These are phyloP conservation scores for Penicillium simplicissimum DNA, from an alignment of 495 filamentous ascomycete species.

Conservation along the genomic window DNA sequence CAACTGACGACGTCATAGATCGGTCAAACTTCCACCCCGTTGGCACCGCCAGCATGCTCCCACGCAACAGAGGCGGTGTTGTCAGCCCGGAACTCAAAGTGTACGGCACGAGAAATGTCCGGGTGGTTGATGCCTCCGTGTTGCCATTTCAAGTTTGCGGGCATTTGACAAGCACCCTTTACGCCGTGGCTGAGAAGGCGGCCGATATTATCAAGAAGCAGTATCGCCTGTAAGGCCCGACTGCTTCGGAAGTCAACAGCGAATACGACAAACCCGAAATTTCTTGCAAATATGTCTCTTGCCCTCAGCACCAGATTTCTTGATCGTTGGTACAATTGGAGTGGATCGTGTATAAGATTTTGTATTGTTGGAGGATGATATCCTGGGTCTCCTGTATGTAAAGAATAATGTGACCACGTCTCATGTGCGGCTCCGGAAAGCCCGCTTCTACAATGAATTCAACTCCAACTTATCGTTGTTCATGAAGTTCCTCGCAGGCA, in stretches of 20 bases:
- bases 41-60: slow-evolving; percentile 59
- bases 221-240: slow-evolving; percentile 7
- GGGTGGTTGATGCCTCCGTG: slow-evolving; percentile 57
- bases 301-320: not conserved
- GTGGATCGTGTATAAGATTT: not conserved
- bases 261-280: not conserved
- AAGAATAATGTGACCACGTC: slow-evolving; percentile 4
- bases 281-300: not conserved
- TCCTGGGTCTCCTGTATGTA: not conserved
- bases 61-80: slow-evolving; percentile 53
- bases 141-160: slow-evolving; percentile 56
- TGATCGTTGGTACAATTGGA: not conserved
- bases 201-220: slow-evolving; percentile 38
- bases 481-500: not conserved
- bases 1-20: slow-evolving; percentile 27
- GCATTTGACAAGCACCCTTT: slow-evolving; percentile 54
- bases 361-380: not conserved
- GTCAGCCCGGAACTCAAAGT: slow-evolving; percentile 44
- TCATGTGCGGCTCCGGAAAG: not conserved
- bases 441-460: not conserved
- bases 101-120: slow-evolving; percentile 49
- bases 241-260: not conserved
- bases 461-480: not conserved
- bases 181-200: slow-evolving; percentile 61
- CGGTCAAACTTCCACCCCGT: slow-evolving; percentile 40